Percentiles rank a stretch among this genome's conserved stretches.
phyloP scores from a whole-genome alignment of 345 rosid genomes.

The Lepidium africanum region DNA sequence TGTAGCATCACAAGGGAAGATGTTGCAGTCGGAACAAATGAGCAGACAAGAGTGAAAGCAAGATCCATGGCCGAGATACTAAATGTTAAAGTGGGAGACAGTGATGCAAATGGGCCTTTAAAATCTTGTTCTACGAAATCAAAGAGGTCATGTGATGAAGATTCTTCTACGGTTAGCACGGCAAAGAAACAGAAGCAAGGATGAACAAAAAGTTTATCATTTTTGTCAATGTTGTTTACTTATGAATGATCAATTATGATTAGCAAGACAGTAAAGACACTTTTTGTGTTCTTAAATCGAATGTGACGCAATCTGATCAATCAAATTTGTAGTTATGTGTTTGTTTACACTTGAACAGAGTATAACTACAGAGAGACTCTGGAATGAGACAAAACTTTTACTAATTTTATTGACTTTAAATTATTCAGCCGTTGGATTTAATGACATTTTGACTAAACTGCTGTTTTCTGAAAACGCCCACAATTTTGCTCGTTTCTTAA shows the following conservation, averaged over 20 bases:
- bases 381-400: background rate
- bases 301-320: background rate
- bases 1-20: constrained; percentile 6
- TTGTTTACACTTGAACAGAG: background rate
- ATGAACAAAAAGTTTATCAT: background rate
- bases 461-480: constrained; percentile 3
- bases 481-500: background rate
- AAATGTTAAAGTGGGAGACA: background rate
- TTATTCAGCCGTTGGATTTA: constrained; percentile 1
- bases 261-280: background rate
- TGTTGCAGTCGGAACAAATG: constrained; percentile 22
- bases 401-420: background rate
- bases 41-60: constrained; percentile 26
- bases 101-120: background rate
- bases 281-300: background rate
- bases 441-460: background rate
- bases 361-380: background rate
- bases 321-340: background rate
- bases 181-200: constrained; percentile 15
- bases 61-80: constrained; percentile 2
- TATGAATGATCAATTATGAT: background rate
- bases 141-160: background rate
- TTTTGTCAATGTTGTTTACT: background rate
- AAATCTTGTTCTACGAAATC: background rate
- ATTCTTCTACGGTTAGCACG: background rate